Conservation (phyloP, 345 rosid genomes). For the Eucalyptus coolabah region DNA sequence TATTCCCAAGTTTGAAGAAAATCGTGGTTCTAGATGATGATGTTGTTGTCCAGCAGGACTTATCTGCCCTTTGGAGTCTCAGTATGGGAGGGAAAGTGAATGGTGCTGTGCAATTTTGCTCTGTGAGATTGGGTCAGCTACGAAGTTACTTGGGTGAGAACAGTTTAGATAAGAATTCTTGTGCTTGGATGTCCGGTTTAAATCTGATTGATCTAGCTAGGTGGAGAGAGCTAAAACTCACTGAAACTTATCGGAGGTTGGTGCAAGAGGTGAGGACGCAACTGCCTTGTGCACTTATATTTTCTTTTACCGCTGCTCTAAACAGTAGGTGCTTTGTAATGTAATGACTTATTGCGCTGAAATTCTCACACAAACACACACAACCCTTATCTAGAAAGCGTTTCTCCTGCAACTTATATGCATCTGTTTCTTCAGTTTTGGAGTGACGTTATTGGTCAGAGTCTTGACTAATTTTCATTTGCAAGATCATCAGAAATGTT, state of each 20-base stretch:
- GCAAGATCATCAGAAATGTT: neutral
- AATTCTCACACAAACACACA: neutral
- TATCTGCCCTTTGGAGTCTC: slow-evolving; percentile 64
- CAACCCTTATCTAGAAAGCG: neutral
- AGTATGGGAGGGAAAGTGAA: slow-evolving; percentile 78
- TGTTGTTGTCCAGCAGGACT: slow-evolving; percentile 77
- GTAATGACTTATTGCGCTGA: neutral
- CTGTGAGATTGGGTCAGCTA: slow-evolving; percentile 62
- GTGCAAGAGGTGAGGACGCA: neutral
- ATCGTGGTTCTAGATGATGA: slow-evolving; percentile 85
- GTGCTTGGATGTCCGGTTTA: slow-evolving; percentile 93
- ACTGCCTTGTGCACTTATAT: neutral
- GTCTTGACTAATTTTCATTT: neutral
- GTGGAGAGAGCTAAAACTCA: slow-evolving; percentile 31
- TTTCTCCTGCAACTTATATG: neutral
- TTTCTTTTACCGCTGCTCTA: neutral
- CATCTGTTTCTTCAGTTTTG: neutral
- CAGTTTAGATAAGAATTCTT: slow-evolving; percentile 25
- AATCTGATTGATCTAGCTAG: slow-evolving; percentile 66
- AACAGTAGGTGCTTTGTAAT: neutral
- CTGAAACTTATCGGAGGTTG: neutral
- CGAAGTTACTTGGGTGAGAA: slow-evolving; percentile 30
- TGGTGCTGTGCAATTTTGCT: slow-evolving; percentile 57
- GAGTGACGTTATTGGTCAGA: neutral
- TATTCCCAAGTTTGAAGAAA: slow-evolving; percentile 55